Conservation (phyloP, 805 yeast genomes). For the Komagataella phaffii region DNA sequence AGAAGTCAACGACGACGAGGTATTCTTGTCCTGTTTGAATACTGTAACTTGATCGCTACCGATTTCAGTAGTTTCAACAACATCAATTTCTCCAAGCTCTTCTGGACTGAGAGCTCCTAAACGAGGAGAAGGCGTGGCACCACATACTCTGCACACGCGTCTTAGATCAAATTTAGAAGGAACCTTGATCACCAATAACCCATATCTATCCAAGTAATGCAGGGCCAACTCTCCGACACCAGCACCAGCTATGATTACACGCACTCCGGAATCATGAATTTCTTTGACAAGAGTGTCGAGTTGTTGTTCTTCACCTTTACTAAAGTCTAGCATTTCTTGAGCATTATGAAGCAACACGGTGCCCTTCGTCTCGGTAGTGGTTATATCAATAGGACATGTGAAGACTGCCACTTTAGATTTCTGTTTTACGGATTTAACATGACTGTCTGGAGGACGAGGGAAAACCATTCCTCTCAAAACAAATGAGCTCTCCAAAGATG, state of each 20-base stretch:
- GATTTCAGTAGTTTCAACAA: slow-evolving; percentile 83
- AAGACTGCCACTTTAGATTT: slow-evolving; percentile 82
- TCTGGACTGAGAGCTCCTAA: slow-evolving; percentile 92
- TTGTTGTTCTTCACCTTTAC: slow-evolving; percentile 93
- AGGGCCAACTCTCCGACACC: slow-evolving; percentile 86
- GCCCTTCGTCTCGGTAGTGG: slow-evolving; percentile 97
- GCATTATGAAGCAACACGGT: slow-evolving; percentile 94
- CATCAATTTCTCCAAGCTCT: slow-evolving; percentile 80
- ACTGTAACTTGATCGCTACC: slow-evolving; percentile 97
- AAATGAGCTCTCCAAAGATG: slow-evolving; percentile 55
- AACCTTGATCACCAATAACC: slow-evolving; percentile 74
- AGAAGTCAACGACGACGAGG: slow-evolving; percentile 59
- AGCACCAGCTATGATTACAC: slow-evolving; percentile 89
- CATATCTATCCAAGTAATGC: slow-evolving; percentile 82
- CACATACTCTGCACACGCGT: slow-evolving; percentile 91
- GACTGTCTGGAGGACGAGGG: slow-evolving; percentile 95
- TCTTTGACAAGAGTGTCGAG: slow-evolving; percentile 77
- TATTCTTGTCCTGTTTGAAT: slow-evolving; percentile 58
- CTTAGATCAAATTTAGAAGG: slow-evolving; percentile 91
- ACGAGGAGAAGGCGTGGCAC: slow-evolving; percentile 91
- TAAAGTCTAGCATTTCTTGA: slow-evolving; percentile 89
- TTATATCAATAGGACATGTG: slow-evolving; percentile 89
- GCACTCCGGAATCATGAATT: slow-evolving; percentile 71
- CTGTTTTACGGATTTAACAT: slow-evolving; percentile 44
- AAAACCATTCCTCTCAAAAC: slow-evolving; percentile 97